phyloP scores from a whole-genome alignment of 306 rosid species.

The barrel medic (Medicago truncatula) region DNA sequence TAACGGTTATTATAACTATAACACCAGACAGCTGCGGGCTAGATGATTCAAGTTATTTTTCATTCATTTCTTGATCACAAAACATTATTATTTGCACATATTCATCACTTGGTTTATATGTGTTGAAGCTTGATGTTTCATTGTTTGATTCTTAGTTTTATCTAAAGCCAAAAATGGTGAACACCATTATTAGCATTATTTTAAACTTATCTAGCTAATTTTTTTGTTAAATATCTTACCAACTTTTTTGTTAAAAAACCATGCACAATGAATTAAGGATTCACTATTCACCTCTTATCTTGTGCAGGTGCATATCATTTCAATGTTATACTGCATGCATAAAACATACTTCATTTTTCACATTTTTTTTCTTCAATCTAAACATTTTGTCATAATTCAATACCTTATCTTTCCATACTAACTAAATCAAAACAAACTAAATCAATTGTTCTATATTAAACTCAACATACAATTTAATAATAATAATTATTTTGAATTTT shows the following conservation, averaged over 20 bases:
- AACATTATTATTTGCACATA: background rate
- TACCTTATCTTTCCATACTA: too few relatives aligned
- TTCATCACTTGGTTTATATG: conserved; percentile 1
- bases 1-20: background rate
- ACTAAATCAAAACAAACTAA: too few relatives aligned
- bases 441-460: too few relatives aligned
- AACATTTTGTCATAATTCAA: background rate
- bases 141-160: background rate
- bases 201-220: background rate
- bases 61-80: background rate
- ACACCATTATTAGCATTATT: conserved; percentile 3
- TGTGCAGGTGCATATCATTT: too few relatives aligned
- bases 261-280: conserved; percentile 12
- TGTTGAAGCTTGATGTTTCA: background rate
- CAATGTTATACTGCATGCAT: conserved; percentile 33
- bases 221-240: background rate
- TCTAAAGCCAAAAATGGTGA: background rate
- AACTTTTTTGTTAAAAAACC: conserved; percentile 19
- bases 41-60: background rate
- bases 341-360: background rate
- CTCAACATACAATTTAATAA: too few relatives aligned
- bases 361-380: background rate
- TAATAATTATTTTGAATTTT: too few relatives aligned
- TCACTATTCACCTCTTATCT: background rate
- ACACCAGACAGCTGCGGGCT: background rate